Percentiles rank a stretch among this genome's conserved stretches.
Conservation (phyloP, 2,329 filamentous ascomycete genomes). For the Metarhizium rileyi region DNA sequence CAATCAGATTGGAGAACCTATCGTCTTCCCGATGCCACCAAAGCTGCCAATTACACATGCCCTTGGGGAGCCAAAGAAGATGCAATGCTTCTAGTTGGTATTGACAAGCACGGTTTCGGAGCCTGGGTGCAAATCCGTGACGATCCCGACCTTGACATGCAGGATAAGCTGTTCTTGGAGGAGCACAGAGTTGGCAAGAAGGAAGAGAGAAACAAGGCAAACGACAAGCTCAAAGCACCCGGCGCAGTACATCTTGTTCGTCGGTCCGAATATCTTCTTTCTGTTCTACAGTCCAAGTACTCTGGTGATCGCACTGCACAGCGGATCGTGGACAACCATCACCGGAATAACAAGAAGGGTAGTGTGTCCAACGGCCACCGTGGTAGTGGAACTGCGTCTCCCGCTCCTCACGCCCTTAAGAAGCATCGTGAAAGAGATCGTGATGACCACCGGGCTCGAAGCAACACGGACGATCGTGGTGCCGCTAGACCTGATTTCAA, state of each 20-base stretch:
- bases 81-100: conserved; percentile 92
- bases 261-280: conserved; percentile 87
- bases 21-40: conserved; percentile 82
- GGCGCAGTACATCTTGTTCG: conserved; percentile 96
- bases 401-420: conserved; percentile 43
- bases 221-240: conserved; percentile 77
- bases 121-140: conserved; percentile 93
- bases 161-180: conserved; percentile 89
- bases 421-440: conserved; percentile 40
- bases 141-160: conserved; percentile 74
- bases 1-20: conserved; percentile 66
- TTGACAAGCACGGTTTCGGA: conserved; percentile 87
- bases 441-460: conserved; percentile 42
- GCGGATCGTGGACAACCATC: conserved; percentile 80
- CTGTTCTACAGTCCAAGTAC: conserved; percentile 83
- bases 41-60: conserved; percentile 83
- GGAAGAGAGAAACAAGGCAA: conserved; percentile 72
- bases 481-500: conserved; percentile 46
- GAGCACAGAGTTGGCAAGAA: conserved; percentile 98
- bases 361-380: conserved; percentile 49
- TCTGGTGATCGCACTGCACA: conserved; percentile 66
- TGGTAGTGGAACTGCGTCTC: conserved; percentile 59
- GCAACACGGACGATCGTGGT: conserved; percentile 40
- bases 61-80: conserved; percentile 90
- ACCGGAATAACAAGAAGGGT: conserved; percentile 83